Percentiles rank a stretch among this genome's conserved stretches.
These are phyloP conservation scores for Fragaria vesca DNA, from an alignment of 306 rosid genomes.

Conservation along the genomic window DNA sequence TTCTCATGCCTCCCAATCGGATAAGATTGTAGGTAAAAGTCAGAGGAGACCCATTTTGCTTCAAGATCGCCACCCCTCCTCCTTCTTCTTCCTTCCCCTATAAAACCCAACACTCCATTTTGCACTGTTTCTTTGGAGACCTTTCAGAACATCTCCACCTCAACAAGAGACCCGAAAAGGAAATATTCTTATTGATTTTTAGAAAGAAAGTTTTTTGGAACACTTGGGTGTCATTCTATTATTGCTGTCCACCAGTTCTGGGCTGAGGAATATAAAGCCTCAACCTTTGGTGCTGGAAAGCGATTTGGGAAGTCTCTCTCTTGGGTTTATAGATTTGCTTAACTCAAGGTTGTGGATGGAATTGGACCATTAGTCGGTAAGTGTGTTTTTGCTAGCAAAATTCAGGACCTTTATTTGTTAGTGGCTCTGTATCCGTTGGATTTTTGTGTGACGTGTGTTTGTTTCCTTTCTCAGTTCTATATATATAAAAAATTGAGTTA, in stretches of 20 bases:
- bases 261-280: conserved; percentile 5
- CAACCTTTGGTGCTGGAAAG: conserved; percentile 32
- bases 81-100: neutral
- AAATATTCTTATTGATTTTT: neutral
- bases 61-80: neutral
- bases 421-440: conserved; percentile 45
- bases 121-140: neutral
- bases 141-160: neutral
- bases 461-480: neutral
- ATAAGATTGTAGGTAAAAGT: conserved; percentile 31
- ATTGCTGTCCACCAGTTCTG: conserved; percentile 23
- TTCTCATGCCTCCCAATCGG: conserved; percentile 21
- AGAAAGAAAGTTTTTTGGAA: neutral
- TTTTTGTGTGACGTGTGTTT: conserved; percentile 32
- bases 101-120: neutral
- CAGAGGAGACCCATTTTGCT: conserved; percentile 25
- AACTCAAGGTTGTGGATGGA: conserved; percentile 31
- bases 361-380: conserved; percentile 32
- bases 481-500: neutral
- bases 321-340: conserved; percentile 25
- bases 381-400: conserved; percentile 11
- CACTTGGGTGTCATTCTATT: conserved; percentile 3
- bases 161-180: neutral
- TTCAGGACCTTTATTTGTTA: conserved; percentile 10
- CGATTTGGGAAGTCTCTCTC: conserved; percentile 34